These are phyloP conservation scores for Fusarium tuaranense DNA, from an alignment of 2,329 filamentous ascomycete species.

Conservation along the genomic window DNA sequence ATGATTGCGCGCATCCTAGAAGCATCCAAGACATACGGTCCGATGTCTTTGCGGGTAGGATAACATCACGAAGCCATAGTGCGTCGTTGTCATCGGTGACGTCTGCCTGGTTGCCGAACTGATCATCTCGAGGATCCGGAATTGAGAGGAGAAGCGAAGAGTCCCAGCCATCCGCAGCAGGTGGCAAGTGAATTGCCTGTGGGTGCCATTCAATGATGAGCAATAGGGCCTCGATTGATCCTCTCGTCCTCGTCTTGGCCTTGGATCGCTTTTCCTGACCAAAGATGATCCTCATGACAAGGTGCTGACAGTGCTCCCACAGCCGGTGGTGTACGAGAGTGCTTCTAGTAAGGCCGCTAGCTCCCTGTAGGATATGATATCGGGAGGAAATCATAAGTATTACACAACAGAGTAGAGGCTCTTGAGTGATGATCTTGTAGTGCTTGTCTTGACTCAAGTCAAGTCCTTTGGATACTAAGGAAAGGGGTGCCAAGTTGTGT, in stretches of 20 bases:
- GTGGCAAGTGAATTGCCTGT: slow-evolving; percentile 64
- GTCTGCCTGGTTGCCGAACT: slow-evolving; percentile 25
- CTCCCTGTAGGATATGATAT: slow-evolving; percentile 57
- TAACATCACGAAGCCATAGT: slow-evolving; percentile 63
- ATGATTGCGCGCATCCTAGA: slow-evolving; percentile 53
- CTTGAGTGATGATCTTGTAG: slow-evolving; percentile 59
- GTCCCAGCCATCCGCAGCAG: slow-evolving; percentile 66
- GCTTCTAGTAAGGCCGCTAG: slow-evolving; percentile 58
- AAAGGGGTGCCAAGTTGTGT: slow-evolving; percentile 48
- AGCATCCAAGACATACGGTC: slow-evolving; percentile 71
- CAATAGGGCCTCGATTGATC: slow-evolving; percentile 64
- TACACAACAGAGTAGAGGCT: slow-evolving; percentile 64
- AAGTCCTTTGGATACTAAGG: slow-evolving; percentile 62
- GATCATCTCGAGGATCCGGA: slow-evolving; percentile 48
- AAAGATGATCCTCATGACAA: slow-evolving; percentile 64
- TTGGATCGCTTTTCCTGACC: slow-evolving; percentile 65
- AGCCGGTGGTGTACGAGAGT: slow-evolving; percentile 65
- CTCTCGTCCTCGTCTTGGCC: slow-evolving; percentile 60
- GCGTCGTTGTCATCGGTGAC: background rate
- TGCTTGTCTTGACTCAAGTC: slow-evolving; percentile 62
- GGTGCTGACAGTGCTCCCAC: slow-evolving; percentile 65
- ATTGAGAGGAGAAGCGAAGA: slow-evolving; percentile 60
- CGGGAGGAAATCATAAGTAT: slow-evolving; percentile 67
- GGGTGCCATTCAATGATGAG: slow-evolving; percentile 69
- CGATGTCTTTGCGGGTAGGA: slow-evolving; percentile 64